These are phyloP conservation scores for Alnus glutinosa DNA, from an alignment of 306 rosid species.

Conservation along the genomic window DNA sequence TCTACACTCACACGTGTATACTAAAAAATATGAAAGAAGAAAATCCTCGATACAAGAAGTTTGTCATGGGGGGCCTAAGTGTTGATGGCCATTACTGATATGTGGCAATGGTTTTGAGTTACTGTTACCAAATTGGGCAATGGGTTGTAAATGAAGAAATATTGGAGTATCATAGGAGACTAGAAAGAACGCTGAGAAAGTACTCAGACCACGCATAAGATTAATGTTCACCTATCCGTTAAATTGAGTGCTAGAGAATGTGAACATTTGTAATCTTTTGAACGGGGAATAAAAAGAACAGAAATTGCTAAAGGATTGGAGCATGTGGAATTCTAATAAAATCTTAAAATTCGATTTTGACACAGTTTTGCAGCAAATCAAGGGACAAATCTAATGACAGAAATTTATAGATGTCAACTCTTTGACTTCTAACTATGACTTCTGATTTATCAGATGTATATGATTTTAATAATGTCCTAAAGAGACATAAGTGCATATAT, in stretches of 20 bases:
- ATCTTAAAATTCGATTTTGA: background rate
- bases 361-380: background rate
- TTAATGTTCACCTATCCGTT: background rate
- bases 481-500: background rate
- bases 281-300: background rate
- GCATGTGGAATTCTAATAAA: background rate
- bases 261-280: background rate
- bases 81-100: background rate
- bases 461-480: background rate
- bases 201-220: background rate
- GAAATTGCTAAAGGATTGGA: background rate
- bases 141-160: background rate
- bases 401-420: background rate
- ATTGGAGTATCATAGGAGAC: background rate
- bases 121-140: background rate
- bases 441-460: background rate
- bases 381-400: background rate
- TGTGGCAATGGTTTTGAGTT: background rate
- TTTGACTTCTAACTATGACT: background rate
- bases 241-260: background rate
- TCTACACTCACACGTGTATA: too few relatives aligned
- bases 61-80: background rate
- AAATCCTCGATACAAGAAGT: slow-evolving; percentile 1
- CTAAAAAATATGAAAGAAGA: background rate
- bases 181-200: background rate